Conservation (phyloP, 345 rosid genomes). For the Physaria fendleri region DNA sequence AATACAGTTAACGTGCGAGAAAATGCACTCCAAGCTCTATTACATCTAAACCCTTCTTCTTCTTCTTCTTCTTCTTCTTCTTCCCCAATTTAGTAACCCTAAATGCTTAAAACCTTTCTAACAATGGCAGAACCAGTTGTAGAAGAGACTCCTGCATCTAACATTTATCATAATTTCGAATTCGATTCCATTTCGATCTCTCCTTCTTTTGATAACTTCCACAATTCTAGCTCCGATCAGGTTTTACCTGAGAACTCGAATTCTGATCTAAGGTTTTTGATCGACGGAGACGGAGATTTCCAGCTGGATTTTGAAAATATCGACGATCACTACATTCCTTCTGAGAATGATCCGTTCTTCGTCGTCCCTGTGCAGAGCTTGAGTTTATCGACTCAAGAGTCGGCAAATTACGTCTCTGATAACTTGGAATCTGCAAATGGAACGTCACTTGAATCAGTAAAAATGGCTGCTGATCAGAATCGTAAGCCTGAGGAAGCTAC, state of each 20-base stretch:
- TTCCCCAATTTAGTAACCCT: conserved; percentile 7
- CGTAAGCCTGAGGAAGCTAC: conserved; percentile 28
- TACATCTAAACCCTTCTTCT: no score
- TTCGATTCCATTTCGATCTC: conserved; percentile 32
- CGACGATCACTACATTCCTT: conserved; percentile 42
- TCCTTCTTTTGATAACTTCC: conserved; percentile 35
- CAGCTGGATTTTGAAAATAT: conserved; percentile 45
- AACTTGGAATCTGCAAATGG: neutral
- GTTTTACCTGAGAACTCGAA: neutral
- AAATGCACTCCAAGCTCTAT: no score
- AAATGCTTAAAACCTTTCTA: conserved; percentile 11
- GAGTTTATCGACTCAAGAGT: neutral
- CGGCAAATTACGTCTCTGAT: conserved; percentile 27
- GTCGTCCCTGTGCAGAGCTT: conserved; percentile 7
- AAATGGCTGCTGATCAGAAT: conserved; percentile 31
- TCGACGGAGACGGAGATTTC: conserved; percentile 41
- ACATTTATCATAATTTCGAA: neutral
- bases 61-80: conserved; percentile 5
- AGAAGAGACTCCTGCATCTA: neutral
- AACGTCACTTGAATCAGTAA: conserved; percentile 30
- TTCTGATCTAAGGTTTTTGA: conserved; percentile 26
- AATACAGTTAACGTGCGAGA: no score
- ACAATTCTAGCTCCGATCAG: conserved; percentile 27
- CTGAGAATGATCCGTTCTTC: conserved; percentile 43
- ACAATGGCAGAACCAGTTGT: conserved; percentile 17